Evolutionary conservation across 2,329 filamentous ascomycete species (phyloP).

Genomic region (Ophiostoma himal-ulmi): DNA sequence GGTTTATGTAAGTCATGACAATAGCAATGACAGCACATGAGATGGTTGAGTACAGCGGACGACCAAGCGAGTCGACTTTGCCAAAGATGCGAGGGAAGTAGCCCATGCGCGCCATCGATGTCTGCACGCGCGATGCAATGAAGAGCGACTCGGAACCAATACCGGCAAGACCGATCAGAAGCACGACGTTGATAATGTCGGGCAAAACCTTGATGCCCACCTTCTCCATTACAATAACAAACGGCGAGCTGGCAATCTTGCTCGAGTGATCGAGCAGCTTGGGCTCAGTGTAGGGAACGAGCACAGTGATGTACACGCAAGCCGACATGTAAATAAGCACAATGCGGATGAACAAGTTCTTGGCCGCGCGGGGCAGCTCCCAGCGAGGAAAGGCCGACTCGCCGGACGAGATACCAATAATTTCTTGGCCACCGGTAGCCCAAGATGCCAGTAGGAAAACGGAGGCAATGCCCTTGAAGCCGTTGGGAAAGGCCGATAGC

Average conservation of each 20-base stretch:
- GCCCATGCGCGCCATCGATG: conserved; percentile 24
- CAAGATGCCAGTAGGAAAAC: conserved; percentile 72
- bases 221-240: conserved; percentile 39
- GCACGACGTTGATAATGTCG: conserved; percentile 53
- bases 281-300: conserved; percentile 23
- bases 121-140: conserved; percentile 24
- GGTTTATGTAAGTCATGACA: conserved; percentile 25
- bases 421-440: conserved; percentile 55
- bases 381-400: conserved; percentile 25
- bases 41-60: conserved; percentile 20
- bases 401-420: conserved; percentile 57
- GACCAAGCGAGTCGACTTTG: conserved; percentile 20
- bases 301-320: conserved; percentile 23
- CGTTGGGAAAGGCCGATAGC: conserved; percentile 49
- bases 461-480: conserved; percentile 62
- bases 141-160: conserved; percentile 25
- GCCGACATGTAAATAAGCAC: conserved; percentile 25
- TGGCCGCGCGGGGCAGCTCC: conserved; percentile 25
- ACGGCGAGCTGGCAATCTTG: conserved; percentile 32
- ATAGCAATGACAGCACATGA: conserved; percentile 19
- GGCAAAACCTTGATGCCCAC: conserved; percentile 46
- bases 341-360: conserved; percentile 25
- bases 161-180: conserved; percentile 28
- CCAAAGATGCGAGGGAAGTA: conserved; percentile 24
- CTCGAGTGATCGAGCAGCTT: conserved; percentile 19